Conservation (phyloP, 2,329 filamentous ascomycete species). For the Diaporthe humulicola region DNA sequence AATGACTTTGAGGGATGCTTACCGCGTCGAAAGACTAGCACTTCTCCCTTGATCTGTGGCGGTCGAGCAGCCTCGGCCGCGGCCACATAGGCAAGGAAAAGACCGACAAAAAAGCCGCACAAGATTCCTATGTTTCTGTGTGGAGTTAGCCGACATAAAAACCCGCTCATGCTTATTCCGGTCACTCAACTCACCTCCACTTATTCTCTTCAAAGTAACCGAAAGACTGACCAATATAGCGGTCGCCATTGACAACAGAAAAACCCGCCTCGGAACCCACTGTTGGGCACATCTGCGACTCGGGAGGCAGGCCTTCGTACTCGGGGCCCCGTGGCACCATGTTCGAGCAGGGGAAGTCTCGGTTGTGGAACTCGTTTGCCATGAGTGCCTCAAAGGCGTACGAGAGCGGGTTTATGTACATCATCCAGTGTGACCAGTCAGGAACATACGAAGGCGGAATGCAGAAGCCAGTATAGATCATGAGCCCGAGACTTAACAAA, state of each 20-base stretch:
- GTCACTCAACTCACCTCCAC: background rate
- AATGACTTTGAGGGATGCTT: background rate
- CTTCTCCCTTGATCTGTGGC: slow-evolving; percentile 64
- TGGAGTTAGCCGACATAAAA: background rate
- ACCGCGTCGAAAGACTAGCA: slow-evolving; percentile 70
- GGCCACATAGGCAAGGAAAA: slow-evolving; percentile 65
- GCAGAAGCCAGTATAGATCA: slow-evolving; percentile 62
- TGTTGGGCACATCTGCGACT: background rate
- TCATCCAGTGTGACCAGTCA: slow-evolving; percentile 74
- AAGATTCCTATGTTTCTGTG: slow-evolving; percentile 64
- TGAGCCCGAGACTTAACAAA: slow-evolving; percentile 60
- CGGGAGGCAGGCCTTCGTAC: background rate
- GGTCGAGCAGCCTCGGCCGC: slow-evolving; percentile 62
- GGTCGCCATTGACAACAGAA: background rate
- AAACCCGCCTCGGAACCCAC: background rate
- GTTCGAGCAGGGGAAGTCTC: background rate
- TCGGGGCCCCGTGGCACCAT: slow-evolving; percentile 7
- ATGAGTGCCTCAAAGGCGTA: slow-evolving; percentile 6
- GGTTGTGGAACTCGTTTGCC: background rate
- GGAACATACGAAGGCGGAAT: slow-evolving; percentile 60
- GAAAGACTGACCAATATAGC: background rate
- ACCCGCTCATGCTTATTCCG: background rate
- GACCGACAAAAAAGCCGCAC: slow-evolving; percentile 66
- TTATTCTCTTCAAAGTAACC: slow-evolving; percentile 1
- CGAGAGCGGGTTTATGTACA: slow-evolving; percentile 69